A percentile compares a stretch with the other conserved stretches of the same genome.
These are phyloP conservation scores for Astragalus glycyphyllos DNA, from an alignment of 306 rosid species.

Conservation along the genomic window DNA sequence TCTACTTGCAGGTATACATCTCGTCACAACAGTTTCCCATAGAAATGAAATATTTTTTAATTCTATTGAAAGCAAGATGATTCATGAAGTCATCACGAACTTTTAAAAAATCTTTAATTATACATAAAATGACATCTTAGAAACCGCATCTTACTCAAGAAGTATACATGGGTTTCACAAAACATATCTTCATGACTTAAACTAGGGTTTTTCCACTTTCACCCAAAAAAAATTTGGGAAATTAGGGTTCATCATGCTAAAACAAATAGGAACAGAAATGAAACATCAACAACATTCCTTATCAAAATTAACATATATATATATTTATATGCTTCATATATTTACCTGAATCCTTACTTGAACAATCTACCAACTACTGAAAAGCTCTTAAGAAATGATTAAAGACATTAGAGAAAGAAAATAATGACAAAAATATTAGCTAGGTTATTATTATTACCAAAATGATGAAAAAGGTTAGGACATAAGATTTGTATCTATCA, in stretches of 20 bases:
- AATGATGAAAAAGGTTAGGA: conserved; percentile 50
- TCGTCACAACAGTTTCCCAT: conserved; percentile 32
- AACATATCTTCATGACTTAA: conserved; percentile 21
- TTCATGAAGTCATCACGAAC: conserved; percentile 29
- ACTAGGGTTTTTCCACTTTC: conserved; percentile 44
- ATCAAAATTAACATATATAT: background rate
- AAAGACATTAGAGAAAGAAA: background rate
- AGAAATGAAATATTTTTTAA: background rate
- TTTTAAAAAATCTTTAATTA: conserved; percentile 4
- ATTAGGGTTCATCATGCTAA: conserved; percentile 47
- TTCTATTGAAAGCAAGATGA: conserved; percentile 2
- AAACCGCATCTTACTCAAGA: conserved; percentile 32
- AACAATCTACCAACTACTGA: conserved; percentile 36
- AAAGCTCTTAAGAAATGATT: conserved; percentile 18
- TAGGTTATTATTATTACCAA: conserved; percentile 43
- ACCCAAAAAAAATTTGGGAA: background rate
- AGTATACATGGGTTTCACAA: conserved; percentile 20
- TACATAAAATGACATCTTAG: conserved; percentile 35
- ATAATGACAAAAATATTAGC: conserved; percentile 4
- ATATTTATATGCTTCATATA: conserved; percentile 42
- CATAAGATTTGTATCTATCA: background rate
- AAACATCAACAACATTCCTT: conserved; percentile 4
- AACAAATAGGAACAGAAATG: background rate
- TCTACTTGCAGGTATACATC: background rate
- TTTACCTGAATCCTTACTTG: conserved; percentile 32